Evolutionary conservation across 1,284 basidiomycete species (phyloP), one percentile per base, ranked within the genome.

Genomic region (Neonothopanus nambi): DNA sequence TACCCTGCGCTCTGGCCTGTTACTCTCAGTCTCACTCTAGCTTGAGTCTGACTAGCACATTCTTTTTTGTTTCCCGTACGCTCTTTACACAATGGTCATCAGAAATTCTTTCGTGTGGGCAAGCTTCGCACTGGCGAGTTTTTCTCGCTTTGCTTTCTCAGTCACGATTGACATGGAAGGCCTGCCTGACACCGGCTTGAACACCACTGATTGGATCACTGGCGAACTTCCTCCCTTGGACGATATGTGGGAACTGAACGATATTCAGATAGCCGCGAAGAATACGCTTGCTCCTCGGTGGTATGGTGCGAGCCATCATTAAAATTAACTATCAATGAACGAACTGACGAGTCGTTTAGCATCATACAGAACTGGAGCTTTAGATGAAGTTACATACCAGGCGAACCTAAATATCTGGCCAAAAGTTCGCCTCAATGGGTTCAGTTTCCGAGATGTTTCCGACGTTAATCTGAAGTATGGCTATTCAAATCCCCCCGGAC

Each of bases 181-280:
- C 18, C 65, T 66, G 15, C 65, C 65, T 6, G 63, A 66, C 42
- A 67, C 63, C 26, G 65, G 65, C 13, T 55, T 67, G 15, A 57
- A 66, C 48, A 67, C 66, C 8, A 60, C 59, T 12, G 53, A 21
- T 9, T 67, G 65, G 65, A 54, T 52, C 11, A 41, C 59, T 13
- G 63, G 65, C 28, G 55, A 54, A 20, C 57, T 61, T 9, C 66
- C 66, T 20, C 61, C 65, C 11, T 43, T 66, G 15, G 48, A 51
- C 1, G 59, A 63, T 45, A 63, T 67, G 28, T 67, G 56, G 55
- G 58, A 59, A 39, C 30, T 62, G 23, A 65, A 67, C 45, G 66
- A 66, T 52, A 57, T 67, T 37, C 66, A 66, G 50, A 62, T 66
- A 24, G 65, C 65, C 5, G 64, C 65, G 1, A 67, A 66, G 48